Evolutionary conservation across 495 filamentous ascomycete genomes (phyloP), one percentile per base, ranked within the genome.

Genomic region (Penicillium mononematosum): DNA sequence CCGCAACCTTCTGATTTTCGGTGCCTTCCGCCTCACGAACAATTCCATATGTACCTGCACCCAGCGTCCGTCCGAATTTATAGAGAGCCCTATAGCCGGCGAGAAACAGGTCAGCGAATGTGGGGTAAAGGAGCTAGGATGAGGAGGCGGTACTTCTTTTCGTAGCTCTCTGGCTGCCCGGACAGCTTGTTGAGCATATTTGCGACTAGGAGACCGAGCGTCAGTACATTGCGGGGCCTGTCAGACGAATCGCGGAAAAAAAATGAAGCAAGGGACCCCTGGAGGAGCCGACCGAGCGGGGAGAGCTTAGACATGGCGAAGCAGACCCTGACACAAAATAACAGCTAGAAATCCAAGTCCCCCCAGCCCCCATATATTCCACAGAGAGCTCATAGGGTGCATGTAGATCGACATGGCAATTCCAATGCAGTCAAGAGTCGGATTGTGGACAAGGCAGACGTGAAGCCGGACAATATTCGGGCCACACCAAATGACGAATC

Each of bases 31-130:
- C 94, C 73, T 99, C 94, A 57, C 94, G 85, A 60, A 99, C 94
- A 66, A 99, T 97, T 61, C 94, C 94, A 78, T 99, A 99, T 63
- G 94, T 99, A 54, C 94, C 94, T 46, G 94, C 94, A 67, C 94
- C 94, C 41, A 99, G 81, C 22, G 95, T 98, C 66, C 88, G 84
- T 55, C 95, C 93, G 70, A 99, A 95, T 53, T 81, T 85, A 70
- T 99, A 99, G 70, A 86, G 85, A 50, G 89, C 78, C 75, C 91
- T 96, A 59, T 31, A 48, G 8, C 20, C 48, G 47, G 58, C 36
- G 27, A 34, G 43, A 51, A 46, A 53, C 34, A 46, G 51, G 22
- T 64, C 53, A 41, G 54, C 39, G 55, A 50, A 46, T 25, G 53
- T 1, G 42, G 41, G 43, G 45, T 20, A 45, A 52, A 34, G 16